Conservation (phyloP, 1,284 basidiomycete species). For the Gymnopus androsaceus region DNA sequence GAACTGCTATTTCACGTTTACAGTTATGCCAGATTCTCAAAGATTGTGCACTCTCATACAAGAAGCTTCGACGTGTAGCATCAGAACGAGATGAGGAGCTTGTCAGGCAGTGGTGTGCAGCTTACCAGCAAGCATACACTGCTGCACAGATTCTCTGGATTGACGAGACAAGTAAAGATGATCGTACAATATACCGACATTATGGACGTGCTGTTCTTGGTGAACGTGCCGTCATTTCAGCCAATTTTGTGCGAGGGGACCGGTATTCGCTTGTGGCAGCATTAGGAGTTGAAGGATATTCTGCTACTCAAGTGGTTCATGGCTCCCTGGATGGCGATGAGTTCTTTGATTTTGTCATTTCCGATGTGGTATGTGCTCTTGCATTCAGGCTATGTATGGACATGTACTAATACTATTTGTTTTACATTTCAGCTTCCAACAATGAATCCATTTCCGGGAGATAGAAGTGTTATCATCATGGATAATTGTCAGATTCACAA, state of each 20-base stretch:
- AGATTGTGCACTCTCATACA: slow-evolving; percentile 14
- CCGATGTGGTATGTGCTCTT: slow-evolving; percentile 27
- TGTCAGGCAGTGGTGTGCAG: neutral
- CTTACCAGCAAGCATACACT: neutral
- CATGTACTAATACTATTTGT: neutral
- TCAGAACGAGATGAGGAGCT: slow-evolving; percentile 9
- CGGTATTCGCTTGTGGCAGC: slow-evolving; percentile 27
- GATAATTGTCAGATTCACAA: slow-evolving; percentile 21
- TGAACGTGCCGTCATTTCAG: slow-evolving; percentile 20
- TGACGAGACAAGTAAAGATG: slow-evolving; percentile 16
- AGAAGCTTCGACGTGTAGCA: slow-evolving; percentile 17
- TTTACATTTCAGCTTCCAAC: neutral
- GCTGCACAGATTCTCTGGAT: neutral
- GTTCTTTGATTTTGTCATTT: slow-evolving; percentile 28
- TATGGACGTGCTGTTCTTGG: slow-evolving; percentile 7
- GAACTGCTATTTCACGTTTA: slow-evolving; percentile 14
- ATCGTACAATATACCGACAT: neutral
- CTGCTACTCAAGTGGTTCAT: slow-evolving; percentile 24
- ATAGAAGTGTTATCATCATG: slow-evolving; percentile 7
- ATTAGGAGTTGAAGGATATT: slow-evolving; percentile 26
- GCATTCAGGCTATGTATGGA: neutral
- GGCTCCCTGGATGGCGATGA: slow-evolving; percentile 27
- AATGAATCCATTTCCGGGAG: slow-evolving; percentile 11
- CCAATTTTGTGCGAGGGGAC: slow-evolving; percentile 23
- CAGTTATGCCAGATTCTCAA: slow-evolving; percentile 12